phyloP scores from a whole-genome alignment of 2,329 filamentous ascomycete species.

The Ascochyta rabiei region DNA sequence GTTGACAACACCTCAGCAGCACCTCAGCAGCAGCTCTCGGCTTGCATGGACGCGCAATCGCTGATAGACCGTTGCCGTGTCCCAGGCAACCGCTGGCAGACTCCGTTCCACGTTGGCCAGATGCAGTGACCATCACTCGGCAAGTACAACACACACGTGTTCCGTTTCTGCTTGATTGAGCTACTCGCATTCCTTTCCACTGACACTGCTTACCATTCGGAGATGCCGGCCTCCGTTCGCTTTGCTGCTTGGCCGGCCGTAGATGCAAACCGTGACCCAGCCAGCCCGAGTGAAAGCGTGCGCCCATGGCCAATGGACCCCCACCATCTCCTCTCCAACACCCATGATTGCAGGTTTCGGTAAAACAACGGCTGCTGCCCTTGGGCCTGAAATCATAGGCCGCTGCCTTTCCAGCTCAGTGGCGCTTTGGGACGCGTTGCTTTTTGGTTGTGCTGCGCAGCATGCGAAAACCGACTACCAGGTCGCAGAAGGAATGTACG shows the following conservation, averaged over 20 bases:
- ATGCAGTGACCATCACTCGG: slow-evolving; percentile 12
- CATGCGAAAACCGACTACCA: slow-evolving; percentile 11
- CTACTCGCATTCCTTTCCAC: slow-evolving; percentile 1
- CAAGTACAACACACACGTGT: slow-evolving; percentile 12
- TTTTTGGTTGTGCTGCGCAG: slow-evolving; percentile 3
- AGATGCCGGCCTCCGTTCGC: neutral
- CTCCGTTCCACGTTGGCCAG: slow-evolving; percentile 13
- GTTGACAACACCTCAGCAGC: slow-evolving; percentile 6
- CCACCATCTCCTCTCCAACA: slow-evolving; percentile 6
- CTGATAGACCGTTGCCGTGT: slow-evolving; percentile 19
- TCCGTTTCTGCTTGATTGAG: slow-evolving; percentile 11
- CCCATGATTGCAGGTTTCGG: neutral
- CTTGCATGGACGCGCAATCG: slow-evolving; percentile 4
- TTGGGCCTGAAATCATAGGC: neutral
- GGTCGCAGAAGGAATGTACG: slow-evolving; percentile 4
- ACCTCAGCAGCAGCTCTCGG: too few relatives aligned
- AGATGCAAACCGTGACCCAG: neutral
- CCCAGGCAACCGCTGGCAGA: slow-evolving; percentile 1
- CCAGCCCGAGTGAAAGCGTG: slow-evolving; percentile 2
- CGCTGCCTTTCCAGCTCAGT: neutral
- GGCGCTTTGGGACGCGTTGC: neutral
- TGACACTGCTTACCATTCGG: slow-evolving; percentile 1
- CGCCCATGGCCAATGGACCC: slow-evolving; percentile 11
- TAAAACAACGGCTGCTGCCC: neutral
- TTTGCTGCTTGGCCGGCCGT: slow-evolving; percentile 3